Evolutionary conservation across 2,329 filamentous ascomycete genomes (phyloP), one percentile per base, ranked within the genome.

Genomic region (Lecanicillium sp.): DNA sequence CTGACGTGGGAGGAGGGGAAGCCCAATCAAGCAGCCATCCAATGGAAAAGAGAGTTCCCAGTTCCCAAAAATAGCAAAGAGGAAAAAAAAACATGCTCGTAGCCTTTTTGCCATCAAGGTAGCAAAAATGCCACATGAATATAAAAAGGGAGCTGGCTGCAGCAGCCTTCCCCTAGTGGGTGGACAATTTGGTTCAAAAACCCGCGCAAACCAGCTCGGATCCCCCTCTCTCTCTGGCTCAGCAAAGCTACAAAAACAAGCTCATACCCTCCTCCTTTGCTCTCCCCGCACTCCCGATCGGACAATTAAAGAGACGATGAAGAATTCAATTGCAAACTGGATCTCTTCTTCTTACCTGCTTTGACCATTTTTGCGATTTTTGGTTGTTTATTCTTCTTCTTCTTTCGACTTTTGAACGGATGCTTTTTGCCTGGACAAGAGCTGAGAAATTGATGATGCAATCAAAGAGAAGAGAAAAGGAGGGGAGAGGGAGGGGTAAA

Each of bases 291-390:
- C n/a, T n/a, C n/a, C n/a, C n/a, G n/a, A n/a, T n/a, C n/a, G n/a
- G n/a, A n/a, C n/a, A n/a, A n/a, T n/a, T 18, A 14, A 15, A 13
- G 25, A 20, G 9, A 3, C 9, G n/a, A 3, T 12, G 28, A 25
- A 16, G n/a, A 14, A 7, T 38, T 44, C 44, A 39, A 44, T 45
- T 35, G 35, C 30, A 38, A 35, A 46, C 29, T 41, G 28, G 5
- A 15, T 25, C 50, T 45, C 46, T 38, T 18, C 37, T 46, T 78
- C 84, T 61, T 79, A 94, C 87, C 86, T 72, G 90, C 89, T 79
- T 95, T 95, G 75, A 95, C 89, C 89, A 95, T 95, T 80, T 80
- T 95, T 83, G 71, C 69, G 71, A 69, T 53, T 71, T 66, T 58
- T 50, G 56, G 25, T 54, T 58, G 42, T 35, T 36, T 45, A 43